Percentiles rank a stretch among this genome's conserved stretches.
These are phyloP conservation scores for Crassisporium funariophilum DNA, from an alignment of 768 basidiomycete species.

Conservation along the genomic window DNA sequence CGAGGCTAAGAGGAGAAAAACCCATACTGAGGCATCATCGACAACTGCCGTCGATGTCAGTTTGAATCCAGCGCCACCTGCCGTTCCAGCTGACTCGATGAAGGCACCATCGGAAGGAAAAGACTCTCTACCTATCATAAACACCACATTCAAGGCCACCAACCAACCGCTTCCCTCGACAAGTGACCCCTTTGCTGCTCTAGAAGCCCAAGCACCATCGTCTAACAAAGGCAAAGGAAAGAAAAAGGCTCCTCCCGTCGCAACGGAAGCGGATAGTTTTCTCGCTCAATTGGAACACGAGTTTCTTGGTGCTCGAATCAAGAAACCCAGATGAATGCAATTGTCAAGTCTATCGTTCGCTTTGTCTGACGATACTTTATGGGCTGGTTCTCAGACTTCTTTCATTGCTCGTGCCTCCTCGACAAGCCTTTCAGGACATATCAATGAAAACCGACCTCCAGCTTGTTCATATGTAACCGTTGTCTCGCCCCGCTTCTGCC, in stretches of 20 bases:
- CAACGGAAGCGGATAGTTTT: slow-evolving; percentile 60
- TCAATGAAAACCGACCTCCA: slow-evolving; percentile 44
- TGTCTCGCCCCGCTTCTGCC: slow-evolving; percentile 35
- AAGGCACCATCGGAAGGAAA: not conserved
- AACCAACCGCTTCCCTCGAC: slow-evolving; percentile 12
- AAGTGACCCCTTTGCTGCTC: slow-evolving; percentile 51
- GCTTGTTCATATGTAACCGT: slow-evolving; percentile 47
- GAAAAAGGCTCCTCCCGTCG: slow-evolving; percentile 13
- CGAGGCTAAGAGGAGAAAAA: slow-evolving; percentile 71
- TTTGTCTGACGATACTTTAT: not conserved
- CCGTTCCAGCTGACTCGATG: not conserved
- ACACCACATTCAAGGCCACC: not conserved
- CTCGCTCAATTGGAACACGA: slow-evolving; percentile 67
- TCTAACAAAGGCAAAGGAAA: slow-evolving; percentile 27
- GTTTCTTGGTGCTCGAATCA: slow-evolving; percentile 42
- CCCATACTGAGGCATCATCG: slow-evolving; percentile 12
- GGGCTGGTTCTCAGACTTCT: not conserved
- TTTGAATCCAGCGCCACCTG: not conserved
- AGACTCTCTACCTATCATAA: not conserved
- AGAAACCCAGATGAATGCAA: slow-evolving; percentile 16
- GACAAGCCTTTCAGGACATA: slow-evolving; percentile 52
- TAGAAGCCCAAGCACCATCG: slow-evolving; percentile 39
- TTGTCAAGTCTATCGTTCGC: not conserved
- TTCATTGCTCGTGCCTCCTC: slow-evolving; percentile 29
- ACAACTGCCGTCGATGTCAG: not conserved